Conservation (phyloP, 2,329 filamentous ascomycete genomes). For the Huntiella decipiens region DNA sequence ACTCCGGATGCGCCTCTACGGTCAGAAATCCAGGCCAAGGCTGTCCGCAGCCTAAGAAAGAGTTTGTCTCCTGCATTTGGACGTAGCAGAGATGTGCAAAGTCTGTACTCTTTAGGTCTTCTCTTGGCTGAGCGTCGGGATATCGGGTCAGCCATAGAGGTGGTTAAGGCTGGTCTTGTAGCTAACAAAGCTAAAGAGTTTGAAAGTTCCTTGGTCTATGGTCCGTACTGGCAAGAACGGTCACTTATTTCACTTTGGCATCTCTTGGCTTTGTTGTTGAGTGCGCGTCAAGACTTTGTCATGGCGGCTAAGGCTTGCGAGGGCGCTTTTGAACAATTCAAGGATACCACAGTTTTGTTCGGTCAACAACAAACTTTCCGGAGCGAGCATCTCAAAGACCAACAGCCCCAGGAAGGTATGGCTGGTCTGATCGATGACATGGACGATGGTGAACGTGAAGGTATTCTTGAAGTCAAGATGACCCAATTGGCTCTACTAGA, state of each 20-base stretch:
- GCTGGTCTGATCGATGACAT: conserved; percentile 49
- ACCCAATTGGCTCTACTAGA: conserved; percentile 77
- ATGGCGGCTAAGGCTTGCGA: conserved; percentile 71
- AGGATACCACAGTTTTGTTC: conserved; percentile 50
- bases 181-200: conserved; percentile 31
- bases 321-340: conserved; percentile 79
- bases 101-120: conserved; percentile 63
- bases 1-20: conserved; percentile 59
- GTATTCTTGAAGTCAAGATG: conserved; percentile 86
- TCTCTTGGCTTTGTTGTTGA: conserved; percentile 67
- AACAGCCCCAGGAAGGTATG: conserved; percentile 15
- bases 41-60: conserved; percentile 55
- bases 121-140: conserved; percentile 78
- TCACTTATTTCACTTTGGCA: conserved; percentile 73
- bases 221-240: conserved; percentile 41
- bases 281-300: conserved; percentile 66
- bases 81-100: conserved; percentile 50
- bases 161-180: conserved; percentile 58
- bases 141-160: conserved; percentile 59
- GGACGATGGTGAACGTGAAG: conserved; percentile 67
- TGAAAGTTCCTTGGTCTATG: conserved; percentile 25
- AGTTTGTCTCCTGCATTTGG: conserved; percentile 50
- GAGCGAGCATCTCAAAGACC: conserved; percentile 47
- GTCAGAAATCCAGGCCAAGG: conserved; percentile 55
- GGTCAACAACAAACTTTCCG: conserved; percentile 38